Evolutionary conservation across 2,329 filamentous ascomycete species (phyloP).

Genomic region (Arthrobotrys sinensis): DNA sequence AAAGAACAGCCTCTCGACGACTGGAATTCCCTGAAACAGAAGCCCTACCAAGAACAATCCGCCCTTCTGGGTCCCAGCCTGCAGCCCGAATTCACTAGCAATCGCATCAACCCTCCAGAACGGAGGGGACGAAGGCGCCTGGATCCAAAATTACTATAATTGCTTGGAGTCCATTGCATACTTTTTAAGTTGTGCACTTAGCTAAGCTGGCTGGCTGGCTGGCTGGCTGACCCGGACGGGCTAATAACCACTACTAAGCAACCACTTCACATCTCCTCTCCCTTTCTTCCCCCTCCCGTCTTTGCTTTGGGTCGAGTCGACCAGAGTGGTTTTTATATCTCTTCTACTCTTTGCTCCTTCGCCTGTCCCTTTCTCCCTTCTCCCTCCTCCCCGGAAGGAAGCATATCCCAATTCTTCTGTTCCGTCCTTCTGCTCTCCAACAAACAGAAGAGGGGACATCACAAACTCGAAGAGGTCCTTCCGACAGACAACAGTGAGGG

Average conservation of each 20-base stretch:
- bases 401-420: neutral
- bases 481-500: constrained; percentile 5
- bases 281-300: constrained; percentile 8
- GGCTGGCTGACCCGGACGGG: constrained; percentile 10
- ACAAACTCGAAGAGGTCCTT: neutral
- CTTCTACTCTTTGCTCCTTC: neutral
- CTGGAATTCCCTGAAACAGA: constrained; percentile 53
- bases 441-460: constrained; percentile 7
- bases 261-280: neutral
- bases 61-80: constrained; percentile 12
- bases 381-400: constrained; percentile 9
- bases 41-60: constrained; percentile 30
- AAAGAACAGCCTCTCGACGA: constrained; percentile 37
- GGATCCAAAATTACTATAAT: neutral
- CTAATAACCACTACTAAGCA: neutral
- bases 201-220: constrained; percentile 13
- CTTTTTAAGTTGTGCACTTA: too few species aligned
- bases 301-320: constrained; percentile 2
- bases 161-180: neutral
- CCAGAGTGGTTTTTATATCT: neutral
- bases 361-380: neutral
- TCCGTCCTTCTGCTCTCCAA: constrained; percentile 1
- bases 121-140: constrained; percentile 7
- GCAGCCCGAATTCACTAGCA: constrained; percentile 5
- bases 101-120: constrained; percentile 22